phyloP scores from a whole-genome alignment of 345 rosid species.

The Geranium rotundifolium region DNA sequence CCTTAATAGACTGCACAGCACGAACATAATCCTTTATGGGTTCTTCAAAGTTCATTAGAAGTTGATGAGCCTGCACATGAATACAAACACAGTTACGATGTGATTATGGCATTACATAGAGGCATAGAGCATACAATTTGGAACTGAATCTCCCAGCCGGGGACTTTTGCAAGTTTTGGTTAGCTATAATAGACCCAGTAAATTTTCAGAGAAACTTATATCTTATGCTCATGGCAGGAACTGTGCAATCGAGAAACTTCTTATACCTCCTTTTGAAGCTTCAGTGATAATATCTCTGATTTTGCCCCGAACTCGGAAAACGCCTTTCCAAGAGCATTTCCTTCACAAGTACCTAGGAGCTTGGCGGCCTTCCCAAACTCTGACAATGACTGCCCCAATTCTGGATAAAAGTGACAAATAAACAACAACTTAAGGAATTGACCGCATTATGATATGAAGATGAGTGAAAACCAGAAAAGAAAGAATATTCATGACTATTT shows the following conservation, averaged over 20 bases:
- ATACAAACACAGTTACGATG: neutral
- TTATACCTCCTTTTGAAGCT: slow-evolving; percentile 84
- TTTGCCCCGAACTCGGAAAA: slow-evolving; percentile 82
- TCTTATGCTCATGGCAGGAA: neutral
- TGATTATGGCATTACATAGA: no score
- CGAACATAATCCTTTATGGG: slow-evolving; percentile 82
- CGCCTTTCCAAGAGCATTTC: slow-evolving; percentile 68
- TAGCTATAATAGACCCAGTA: no score
- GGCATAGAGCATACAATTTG: no score
- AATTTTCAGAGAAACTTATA: neutral
- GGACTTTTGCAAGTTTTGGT: no score
- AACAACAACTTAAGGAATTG: slow-evolving; percentile 7
- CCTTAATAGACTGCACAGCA: slow-evolving; percentile 76
- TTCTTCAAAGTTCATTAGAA: slow-evolving; percentile 80
- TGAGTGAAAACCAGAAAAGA: neutral
- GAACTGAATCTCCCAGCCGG: no score
- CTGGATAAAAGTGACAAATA: slow-evolving; percentile 28
- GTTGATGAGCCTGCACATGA: slow-evolving; percentile 32
- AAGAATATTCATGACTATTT: neutral
- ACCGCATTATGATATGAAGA: neutral
- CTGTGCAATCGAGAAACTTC: slow-evolving; percentile 1
- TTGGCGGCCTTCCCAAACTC: slow-evolving; percentile 94
- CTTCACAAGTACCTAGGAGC: slow-evolving; percentile 92
- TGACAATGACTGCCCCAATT: slow-evolving; percentile 76
- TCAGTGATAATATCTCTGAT: slow-evolving; percentile 61